Evolutionary conservation across 1,139 yeast species (phyloP).

Genomic region (Yamadazyma dendronema): DNA sequence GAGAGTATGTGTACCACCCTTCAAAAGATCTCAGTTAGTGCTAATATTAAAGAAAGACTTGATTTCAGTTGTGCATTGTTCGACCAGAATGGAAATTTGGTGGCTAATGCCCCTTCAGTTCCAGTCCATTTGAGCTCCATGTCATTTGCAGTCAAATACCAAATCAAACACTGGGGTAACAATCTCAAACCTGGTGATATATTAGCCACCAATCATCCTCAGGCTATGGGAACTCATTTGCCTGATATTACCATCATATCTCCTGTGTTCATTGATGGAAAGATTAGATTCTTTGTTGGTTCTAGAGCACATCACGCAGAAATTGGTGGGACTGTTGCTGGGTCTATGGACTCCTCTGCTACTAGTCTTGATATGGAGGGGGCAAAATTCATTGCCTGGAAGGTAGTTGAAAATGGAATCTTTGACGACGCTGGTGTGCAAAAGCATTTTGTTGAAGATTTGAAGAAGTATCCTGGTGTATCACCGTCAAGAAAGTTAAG

Average conservation of each 20-base stretch:
- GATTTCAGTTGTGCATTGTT: slow-evolving; percentile 32
- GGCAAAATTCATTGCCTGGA: slow-evolving; percentile 55
- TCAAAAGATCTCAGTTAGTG: slow-evolving; percentile 23
- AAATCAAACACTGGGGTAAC: slow-evolving; percentile 17
- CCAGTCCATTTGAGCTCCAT: slow-evolving; percentile 24
- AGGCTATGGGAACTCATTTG: slow-evolving; percentile 21
- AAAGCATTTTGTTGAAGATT: slow-evolving; percentile 44
- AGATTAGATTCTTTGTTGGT: slow-evolving; percentile 58
- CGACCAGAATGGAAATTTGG: slow-evolving; percentile 19
- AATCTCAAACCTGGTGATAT: slow-evolving; percentile 20
- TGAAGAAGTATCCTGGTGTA: slow-evolving; percentile 57
- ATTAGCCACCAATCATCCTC: slow-evolving; percentile 20
- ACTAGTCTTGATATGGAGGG: slow-evolving; percentile 63
- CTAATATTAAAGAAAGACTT: slow-evolving; percentile 23
- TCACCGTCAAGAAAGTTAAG: slow-evolving; percentile 58
- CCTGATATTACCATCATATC: slow-evolving; percentile 22
- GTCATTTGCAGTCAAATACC: slow-evolving; percentile 21
- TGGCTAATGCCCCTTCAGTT: slow-evolving; percentile 23
- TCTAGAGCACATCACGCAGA: slow-evolving; percentile 70
- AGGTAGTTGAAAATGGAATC: slow-evolving; percentile 51
- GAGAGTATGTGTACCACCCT: slow-evolving; percentile 23
- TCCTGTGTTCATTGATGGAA: slow-evolving; percentile 25
- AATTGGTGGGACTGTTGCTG: slow-evolving; percentile 65
- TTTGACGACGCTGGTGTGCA: slow-evolving; percentile 55
- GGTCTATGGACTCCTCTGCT: slow-evolving; percentile 65